Percentiles rank a stretch among this genome's conserved stretches.
Conservation (phyloP, 257 asterid genomes). For the Nicotiana undulata region DNA sequence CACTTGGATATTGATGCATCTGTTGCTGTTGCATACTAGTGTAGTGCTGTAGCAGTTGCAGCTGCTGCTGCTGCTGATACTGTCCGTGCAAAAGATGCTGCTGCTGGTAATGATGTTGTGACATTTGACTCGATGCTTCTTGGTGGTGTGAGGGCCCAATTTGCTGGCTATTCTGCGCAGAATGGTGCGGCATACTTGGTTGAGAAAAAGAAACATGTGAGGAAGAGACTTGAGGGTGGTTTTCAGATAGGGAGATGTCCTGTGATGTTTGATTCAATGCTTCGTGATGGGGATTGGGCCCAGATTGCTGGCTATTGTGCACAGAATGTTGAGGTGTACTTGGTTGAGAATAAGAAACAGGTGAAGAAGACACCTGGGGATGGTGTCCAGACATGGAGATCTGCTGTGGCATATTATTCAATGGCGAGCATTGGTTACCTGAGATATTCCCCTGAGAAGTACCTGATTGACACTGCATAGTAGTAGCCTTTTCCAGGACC, state of each 20-base stretch:
- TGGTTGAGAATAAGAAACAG: slow-evolving; percentile 31
- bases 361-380: slow-evolving; percentile 19
- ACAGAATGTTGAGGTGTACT: slow-evolving; percentile 15
- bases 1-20: slow-evolving; percentile 27
- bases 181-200: slow-evolving; percentile 8
- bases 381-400: slow-evolving; percentile 10
- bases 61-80: slow-evolving; percentile 52
- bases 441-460: slow-evolving; percentile 16
- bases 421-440: slow-evolving; percentile 15
- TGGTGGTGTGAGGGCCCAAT: slow-evolving; percentile 10
- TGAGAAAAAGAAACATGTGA: slow-evolving; percentile 17
- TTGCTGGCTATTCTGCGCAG: slow-evolving; percentile 13
- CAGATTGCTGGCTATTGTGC: slow-evolving; percentile 22
- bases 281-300: not conserved
- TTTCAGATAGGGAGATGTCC: slow-evolving; percentile 2
- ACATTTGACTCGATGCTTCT: slow-evolving; percentile 37
- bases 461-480: slow-evolving; percentile 15
- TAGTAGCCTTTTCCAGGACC: slow-evolving; percentile 5
- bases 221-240: slow-evolving; percentile 16
- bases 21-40: slow-evolving; percentile 43
- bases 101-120: slow-evolving; percentile 59
- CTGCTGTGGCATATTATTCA: slow-evolving; percentile 15
- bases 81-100: slow-evolving; percentile 56
- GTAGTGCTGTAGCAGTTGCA: slow-evolving; percentile 32
- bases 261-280: slow-evolving; percentile 7